These are phyloP conservation scores for Colletotrichum siamense DNA, from an alignment of 2,329 filamentous ascomycete genomes.

Conservation along the genomic window DNA sequence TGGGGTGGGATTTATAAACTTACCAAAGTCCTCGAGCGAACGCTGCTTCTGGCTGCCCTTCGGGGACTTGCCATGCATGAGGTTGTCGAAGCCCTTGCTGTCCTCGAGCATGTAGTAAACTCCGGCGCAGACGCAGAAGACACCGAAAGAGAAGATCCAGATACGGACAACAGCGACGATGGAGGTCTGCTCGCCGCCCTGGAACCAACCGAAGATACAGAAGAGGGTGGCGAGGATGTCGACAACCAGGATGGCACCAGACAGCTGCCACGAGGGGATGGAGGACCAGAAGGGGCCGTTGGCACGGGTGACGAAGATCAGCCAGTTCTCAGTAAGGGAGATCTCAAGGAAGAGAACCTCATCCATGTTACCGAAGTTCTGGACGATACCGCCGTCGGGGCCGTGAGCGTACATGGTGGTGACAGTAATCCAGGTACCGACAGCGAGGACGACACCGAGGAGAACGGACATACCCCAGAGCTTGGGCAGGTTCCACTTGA, in stretches of 20 bases:
- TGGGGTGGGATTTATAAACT: conserved; percentile 58
- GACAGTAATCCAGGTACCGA: conserved; percentile 88
- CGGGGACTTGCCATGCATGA: conserved; percentile 89
- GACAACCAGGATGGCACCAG: conserved; percentile 79
- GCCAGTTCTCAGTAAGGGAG: conserved; percentile 91
- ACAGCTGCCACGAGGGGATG: conserved; percentile 84
- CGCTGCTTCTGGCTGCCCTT: conserved; percentile 85
- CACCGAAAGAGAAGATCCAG: conserved; percentile 90
- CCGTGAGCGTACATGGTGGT: conserved; percentile 79
- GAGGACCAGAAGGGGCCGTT: conserved; percentile 93
- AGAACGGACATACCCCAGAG: conserved; percentile 92
- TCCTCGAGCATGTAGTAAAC: conserved; percentile 80
- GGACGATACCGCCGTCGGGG: conserved; percentile 81
- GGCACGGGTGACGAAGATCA: conserved; percentile 95
- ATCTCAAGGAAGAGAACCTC: conserved; percentile 89
- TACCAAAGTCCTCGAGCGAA: conserved; percentile 80
- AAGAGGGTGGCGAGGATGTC: conserved; percentile 87
- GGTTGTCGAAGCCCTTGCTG: conserved; percentile 83
- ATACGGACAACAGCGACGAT: conserved; percentile 87
- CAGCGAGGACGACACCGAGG: conserved; percentile 79
- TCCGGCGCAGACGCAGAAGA: conserved; percentile 84
- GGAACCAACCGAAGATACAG: conserved; percentile 85
- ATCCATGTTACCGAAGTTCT: conserved; percentile 85
- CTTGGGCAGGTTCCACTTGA: conserved; percentile 95
- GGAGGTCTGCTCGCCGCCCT: conserved; percentile 66